Evolutionary conservation across 2,329 filamentous ascomycete species (phyloP).

Genomic region (Aspergillus sp.): DNA sequence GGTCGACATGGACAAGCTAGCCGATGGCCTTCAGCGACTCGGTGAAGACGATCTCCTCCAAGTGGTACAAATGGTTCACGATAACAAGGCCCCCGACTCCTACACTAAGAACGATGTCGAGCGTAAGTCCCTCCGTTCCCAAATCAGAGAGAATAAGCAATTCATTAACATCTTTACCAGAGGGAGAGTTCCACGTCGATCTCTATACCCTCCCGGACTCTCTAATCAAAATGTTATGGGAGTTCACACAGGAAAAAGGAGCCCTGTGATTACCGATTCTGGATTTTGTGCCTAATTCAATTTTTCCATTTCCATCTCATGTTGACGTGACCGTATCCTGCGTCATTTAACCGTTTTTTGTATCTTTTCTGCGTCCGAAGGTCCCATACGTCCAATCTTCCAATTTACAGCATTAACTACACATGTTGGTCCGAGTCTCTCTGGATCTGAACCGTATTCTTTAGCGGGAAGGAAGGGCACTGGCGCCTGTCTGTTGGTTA

Average conservation of each 20-base stretch:
- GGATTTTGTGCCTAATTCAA: not conserved
- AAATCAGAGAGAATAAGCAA: not conserved
- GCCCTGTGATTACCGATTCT: constrained; percentile 28
- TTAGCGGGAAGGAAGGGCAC: not conserved
- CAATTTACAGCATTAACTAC: not conserved
- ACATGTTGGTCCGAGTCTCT: not conserved
- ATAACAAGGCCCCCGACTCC: constrained; percentile 90
- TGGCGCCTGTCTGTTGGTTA: not conserved
- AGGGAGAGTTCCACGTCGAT: constrained; percentile 97
- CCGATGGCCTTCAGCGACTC: constrained; percentile 84
- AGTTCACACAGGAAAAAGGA: constrained; percentile 63
- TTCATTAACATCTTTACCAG: constrained; percentile 49
- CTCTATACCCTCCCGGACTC: constrained; percentile 92
- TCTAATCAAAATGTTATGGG: constrained; percentile 93
- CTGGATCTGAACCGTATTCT: not conserved
- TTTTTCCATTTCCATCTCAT: not conserved
- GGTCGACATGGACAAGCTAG: constrained; percentile 94
- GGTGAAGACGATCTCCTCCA: constrained; percentile 90
- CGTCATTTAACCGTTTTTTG: not conserved
- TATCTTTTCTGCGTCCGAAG: not conserved
- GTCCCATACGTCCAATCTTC: not conserved
- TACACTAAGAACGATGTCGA: constrained; percentile 98
- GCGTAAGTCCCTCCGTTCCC: constrained; percentile 57
- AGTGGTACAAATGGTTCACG: constrained; percentile 96
- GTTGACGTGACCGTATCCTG: not conserved